Percentiles rank a stretch among this genome's conserved stretches.
Conservation (phyloP, 2,329 filamentous ascomycete species). For the Epichloe gansuensis region DNA sequence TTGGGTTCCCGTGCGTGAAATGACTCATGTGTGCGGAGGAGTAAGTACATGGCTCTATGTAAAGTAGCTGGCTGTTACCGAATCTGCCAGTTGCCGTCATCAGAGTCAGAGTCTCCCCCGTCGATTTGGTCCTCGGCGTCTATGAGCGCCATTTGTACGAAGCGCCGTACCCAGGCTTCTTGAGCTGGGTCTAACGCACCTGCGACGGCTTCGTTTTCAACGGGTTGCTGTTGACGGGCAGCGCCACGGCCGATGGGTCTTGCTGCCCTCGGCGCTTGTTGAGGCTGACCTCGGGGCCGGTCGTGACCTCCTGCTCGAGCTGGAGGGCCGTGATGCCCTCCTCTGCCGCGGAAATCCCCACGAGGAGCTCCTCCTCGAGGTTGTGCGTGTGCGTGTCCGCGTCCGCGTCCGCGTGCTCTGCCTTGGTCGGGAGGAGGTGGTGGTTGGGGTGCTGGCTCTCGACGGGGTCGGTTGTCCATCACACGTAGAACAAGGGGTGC, state of each 20-base stretch:
- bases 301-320: not conserved
- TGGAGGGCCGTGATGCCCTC: not conserved
- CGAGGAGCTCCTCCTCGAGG: not conserved
- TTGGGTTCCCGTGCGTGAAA: not conserved
- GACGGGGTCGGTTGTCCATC: conserved; percentile 24
- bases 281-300: not conserved
- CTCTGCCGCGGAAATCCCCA: not conserved
- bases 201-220: not conserved
- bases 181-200: conserved; percentile 32
- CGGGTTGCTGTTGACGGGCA: conserved; percentile 2
- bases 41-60: too few relatives aligned
- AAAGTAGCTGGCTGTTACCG: not conserved
- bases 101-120: conserved; percentile 24
- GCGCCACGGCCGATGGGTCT: not conserved
- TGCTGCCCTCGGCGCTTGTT: not conserved
- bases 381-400: not conserved
- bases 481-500: conserved; percentile 44
- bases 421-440: not conserved
- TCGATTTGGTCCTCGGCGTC: conserved; percentile 39
- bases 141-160: conserved; percentile 39
- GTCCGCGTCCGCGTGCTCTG: not conserved
- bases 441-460: conserved; percentile 7
- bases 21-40: not conserved
- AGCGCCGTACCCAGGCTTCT: conserved; percentile 40
- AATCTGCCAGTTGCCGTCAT: conserved; percentile 11